Conservation (phyloP, 805 yeast genomes). For the Nakazawaea sp. region DNA sequence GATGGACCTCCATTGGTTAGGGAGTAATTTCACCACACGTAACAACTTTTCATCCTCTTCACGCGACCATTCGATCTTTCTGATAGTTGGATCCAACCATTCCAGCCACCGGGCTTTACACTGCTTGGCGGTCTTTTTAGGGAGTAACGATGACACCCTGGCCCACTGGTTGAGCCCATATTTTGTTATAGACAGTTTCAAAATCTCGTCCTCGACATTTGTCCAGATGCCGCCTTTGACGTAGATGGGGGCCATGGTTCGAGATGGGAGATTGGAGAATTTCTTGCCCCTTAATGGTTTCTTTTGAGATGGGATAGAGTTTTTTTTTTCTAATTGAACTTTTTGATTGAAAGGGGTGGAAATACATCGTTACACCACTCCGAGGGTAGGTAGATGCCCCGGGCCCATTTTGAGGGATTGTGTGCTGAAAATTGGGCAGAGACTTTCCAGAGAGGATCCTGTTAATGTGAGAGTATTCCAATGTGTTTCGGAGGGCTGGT, state of each 20-base stretch:
- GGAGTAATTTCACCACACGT: constrained; percentile 60
- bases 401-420: no score
- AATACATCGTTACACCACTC: no score
- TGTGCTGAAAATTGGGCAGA: no score
- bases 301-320: no score
- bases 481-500: no score
- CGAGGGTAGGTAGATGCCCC: no score
- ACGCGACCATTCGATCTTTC: constrained; percentile 59
- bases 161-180: constrained; percentile 96
- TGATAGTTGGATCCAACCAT: constrained; percentile 70
- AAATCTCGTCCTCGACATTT: constrained; percentile 74
- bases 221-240: constrained; percentile 92
- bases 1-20: constrained; percentile 95
- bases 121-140: constrained; percentile 84
- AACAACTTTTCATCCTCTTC: constrained; percentile 73
- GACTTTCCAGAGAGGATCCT: no score
- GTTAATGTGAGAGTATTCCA: no score
- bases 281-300: no score
- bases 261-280: no score
- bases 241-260: constrained; percentile 58
- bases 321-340: no score
- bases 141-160: constrained; percentile 78
- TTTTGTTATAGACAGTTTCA: constrained; percentile 86
- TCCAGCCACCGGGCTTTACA: constrained; percentile 92
- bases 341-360: no score